Percentiles rank a stretch among this genome's conserved stretches.
Conservation (phyloP, 306 rosid genomes). For the Rosa chinensis region DNA sequence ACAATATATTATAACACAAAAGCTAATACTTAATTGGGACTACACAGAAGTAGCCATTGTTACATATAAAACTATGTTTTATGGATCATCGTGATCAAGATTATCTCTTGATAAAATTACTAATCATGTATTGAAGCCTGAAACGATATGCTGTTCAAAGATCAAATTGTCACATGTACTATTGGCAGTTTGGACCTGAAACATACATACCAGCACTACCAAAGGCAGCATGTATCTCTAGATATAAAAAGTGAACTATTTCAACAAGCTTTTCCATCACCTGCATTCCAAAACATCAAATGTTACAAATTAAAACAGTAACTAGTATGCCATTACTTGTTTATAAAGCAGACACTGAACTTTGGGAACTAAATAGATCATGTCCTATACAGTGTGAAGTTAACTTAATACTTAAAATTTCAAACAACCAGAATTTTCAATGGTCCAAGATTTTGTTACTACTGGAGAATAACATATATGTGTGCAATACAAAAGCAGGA, state of each 20-base stretch:
- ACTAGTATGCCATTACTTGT: background rate
- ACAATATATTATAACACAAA: background rate
- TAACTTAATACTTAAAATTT: background rate
- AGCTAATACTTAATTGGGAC: background rate
- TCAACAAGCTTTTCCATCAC: conserved; percentile 88
- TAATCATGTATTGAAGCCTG: background rate
- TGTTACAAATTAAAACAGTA: conserved; percentile 17
- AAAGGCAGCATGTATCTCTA: conserved; percentile 64
- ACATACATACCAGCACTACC: conserved; percentile 52
- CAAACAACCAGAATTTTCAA: background rate
- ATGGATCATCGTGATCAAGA: background rate
- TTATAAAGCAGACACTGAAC: conserved; percentile 17
- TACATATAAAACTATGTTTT: background rate
- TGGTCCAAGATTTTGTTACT: background rate
- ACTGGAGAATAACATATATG: background rate
- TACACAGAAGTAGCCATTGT: background rate
- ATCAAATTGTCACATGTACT: background rate
- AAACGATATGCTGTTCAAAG: conserved; percentile 2
- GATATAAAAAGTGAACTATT: conserved; percentile 66
- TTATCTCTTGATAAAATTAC: background rate
- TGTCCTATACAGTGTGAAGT: background rate
- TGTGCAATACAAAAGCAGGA: conserved; percentile 1
- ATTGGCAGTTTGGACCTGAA: conserved; percentile 1
- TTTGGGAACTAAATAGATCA: background rate
- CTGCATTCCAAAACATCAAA: conserved; percentile 48